Percentiles rank a stretch among this genome's conserved stretches.
These are phyloP conservation scores for Lepiota venenata DNA, from an alignment of 768 basidiomycete genomes.

Conservation along the genomic window DNA sequence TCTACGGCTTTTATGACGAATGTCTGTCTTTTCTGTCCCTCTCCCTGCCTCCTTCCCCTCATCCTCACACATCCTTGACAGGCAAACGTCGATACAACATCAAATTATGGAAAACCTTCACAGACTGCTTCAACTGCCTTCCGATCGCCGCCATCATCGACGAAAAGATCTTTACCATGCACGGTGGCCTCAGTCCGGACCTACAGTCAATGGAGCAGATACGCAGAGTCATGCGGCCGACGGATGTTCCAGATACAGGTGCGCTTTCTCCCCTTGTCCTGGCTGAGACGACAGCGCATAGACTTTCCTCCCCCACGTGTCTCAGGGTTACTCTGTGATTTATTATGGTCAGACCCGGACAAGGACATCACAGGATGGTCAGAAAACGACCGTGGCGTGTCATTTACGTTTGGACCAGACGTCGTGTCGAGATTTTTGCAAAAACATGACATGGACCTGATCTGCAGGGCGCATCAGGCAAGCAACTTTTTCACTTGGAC, in stretches of 20 bases:
- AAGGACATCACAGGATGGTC: constrained; percentile 99
- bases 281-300: not conserved
- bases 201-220: constrained; percentile 99
- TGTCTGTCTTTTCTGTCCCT: constrained; percentile 53
- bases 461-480: constrained; percentile 97
- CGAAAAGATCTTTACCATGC: constrained; percentile 99
- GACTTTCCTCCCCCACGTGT: constrained; percentile 4
- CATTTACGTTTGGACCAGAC: constrained; percentile 98
- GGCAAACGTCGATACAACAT: constrained; percentile 99
- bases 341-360: constrained; percentile 99
- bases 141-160: constrained; percentile 99
- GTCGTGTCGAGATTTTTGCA: constrained; percentile 98
- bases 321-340: constrained; percentile 83
- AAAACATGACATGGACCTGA: constrained; percentile 99
- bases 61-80: constrained; percentile 28
- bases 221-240: constrained; percentile 97
- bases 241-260: constrained; percentile 99
- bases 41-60: not conserved
- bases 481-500: constrained; percentile 22
- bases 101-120: constrained; percentile 99
- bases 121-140: constrained; percentile 99
- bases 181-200: constrained; percentile 95
- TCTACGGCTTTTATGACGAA: constrained; percentile 99
- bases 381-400: constrained; percentile 98
- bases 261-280: constrained; percentile 20